These are phyloP conservation scores for Beauveria brongniartii DNA, from an alignment of 2,329 filamentous ascomycete genomes.

Conservation along the genomic window DNA sequence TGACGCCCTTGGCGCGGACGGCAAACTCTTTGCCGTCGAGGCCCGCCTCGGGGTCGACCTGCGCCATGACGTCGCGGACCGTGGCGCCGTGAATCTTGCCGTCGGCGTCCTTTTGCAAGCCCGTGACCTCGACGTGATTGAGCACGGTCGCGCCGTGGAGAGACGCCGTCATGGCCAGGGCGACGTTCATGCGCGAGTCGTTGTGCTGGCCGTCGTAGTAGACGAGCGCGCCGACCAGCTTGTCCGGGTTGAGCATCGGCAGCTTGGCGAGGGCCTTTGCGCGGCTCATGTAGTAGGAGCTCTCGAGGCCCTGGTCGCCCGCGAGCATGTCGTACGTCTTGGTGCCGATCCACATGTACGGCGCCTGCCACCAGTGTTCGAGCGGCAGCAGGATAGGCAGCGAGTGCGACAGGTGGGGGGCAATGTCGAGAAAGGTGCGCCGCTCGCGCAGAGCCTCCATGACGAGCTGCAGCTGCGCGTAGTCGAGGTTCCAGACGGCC, in stretches of 20 bases:
- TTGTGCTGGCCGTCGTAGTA: conserved; percentile 88
- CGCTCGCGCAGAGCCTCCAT: conserved; percentile 75
- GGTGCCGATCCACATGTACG: conserved; percentile 62
- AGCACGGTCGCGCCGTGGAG: conserved; percentile 73
- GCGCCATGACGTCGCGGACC: conserved; percentile 48
- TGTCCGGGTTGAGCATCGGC: conserved; percentile 67
- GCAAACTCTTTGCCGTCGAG: conserved; percentile 44
- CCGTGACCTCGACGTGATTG: conserved; percentile 74
- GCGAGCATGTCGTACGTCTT: conserved; percentile 78
- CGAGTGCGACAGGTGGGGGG: conserved; percentile 72
- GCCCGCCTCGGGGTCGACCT: conserved; percentile 49
- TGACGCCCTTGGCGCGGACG: conserved; percentile 70
- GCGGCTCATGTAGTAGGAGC: conserved; percentile 72
- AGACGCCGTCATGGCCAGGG: conserved; percentile 70
- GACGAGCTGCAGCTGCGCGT: conserved; percentile 73
- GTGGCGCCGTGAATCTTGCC: conserved; percentile 63
- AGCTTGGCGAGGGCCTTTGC: conserved; percentile 71
- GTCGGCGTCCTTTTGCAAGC: conserved; percentile 59
- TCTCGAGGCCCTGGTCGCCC: conserved; percentile 74
- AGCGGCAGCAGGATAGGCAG: conserved; percentile 78
- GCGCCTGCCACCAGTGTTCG: conserved; percentile 76
- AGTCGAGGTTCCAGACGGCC: conserved; percentile 78
- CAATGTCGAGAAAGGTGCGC: conserved; percentile 75
- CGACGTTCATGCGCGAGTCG: conserved; percentile 81
- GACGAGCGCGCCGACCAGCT: conserved; percentile 67